Conservation (phyloP, 257 asterid species). For the Scutellaria galericulata region DNA sequence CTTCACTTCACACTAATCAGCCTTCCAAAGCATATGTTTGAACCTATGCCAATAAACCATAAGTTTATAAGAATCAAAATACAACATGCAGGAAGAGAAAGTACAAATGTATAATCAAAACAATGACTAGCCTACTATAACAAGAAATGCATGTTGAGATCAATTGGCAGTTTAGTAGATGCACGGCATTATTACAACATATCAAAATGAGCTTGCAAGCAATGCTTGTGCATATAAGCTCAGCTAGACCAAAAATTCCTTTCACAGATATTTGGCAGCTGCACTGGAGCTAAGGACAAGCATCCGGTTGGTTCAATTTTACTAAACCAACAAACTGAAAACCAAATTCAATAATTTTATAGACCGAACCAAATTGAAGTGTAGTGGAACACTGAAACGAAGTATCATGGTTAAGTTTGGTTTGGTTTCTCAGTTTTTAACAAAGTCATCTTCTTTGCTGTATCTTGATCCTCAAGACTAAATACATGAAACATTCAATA, state of each 20-base stretch:
- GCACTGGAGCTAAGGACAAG: too few species aligned
- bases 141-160: slow-evolving; percentile 3
- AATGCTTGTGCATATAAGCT: slow-evolving; percentile 9
- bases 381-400: too few species aligned
- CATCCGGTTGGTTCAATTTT: too few species aligned
- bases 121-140: slow-evolving; percentile 18
- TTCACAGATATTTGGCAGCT: slow-evolving; percentile 12
- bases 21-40: slow-evolving; percentile 79
- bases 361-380: too few species aligned
- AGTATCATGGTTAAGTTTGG: too few species aligned
- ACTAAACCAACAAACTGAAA: too few species aligned
- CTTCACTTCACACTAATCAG: slow-evolving; percentile 45
- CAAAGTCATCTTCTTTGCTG: too few species aligned
- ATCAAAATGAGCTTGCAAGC: slow-evolving; percentile 4
- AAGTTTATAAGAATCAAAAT: slow-evolving; percentile 16
- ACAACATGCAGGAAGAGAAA: slow-evolving; percentile 6
- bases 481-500: too few species aligned
- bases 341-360: too few species aligned
- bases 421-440: too few species aligned
- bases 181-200: background rate
- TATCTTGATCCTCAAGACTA: too few species aligned
- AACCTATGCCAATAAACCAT: slow-evolving; percentile 53
- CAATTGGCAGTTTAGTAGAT: background rate
- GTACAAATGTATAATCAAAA: background rate
- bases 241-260: background rate